Conservation (phyloP, 1,139 yeast genomes). For the Taiozyma sp. region DNA sequence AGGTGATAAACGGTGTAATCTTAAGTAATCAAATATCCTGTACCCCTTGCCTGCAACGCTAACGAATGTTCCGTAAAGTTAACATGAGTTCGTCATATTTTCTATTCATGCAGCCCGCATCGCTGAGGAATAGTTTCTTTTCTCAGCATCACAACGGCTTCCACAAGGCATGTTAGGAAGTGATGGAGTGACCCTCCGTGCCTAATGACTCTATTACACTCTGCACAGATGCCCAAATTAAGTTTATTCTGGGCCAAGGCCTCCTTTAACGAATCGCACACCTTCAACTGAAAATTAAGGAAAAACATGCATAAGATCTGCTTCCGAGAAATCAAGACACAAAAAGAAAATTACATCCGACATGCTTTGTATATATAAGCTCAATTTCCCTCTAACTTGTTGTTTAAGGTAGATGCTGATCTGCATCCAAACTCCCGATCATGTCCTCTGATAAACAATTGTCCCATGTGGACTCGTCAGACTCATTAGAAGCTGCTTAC, state of each 20-base stretch:
- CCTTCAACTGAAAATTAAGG: background rate
- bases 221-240: background rate
- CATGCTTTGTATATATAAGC: background rate
- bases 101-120: background rate
- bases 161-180: too few species aligned
- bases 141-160: background rate
- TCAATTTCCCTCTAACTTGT: background rate
- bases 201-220: too few species aligned
- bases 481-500: background rate
- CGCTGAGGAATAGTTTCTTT: background rate
- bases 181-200: too few species aligned
- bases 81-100: too few species aligned
- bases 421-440: background rate
- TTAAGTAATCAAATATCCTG: too few species aligned
- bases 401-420: background rate
- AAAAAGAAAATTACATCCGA: background rate
- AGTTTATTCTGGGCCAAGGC: background rate
- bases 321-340: background rate
- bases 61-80: too few species aligned
- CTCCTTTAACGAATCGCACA: background rate
- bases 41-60: too few species aligned
- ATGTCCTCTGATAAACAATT: background rate
- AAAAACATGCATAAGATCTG: background rate
- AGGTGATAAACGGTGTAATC: too few species aligned
- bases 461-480: background rate